Percentiles rank a stretch among this genome's conserved stretches.
phyloP scores from a whole-genome alignment of 768 basidiomycete genomes.

The Trametes punicea region DNA sequence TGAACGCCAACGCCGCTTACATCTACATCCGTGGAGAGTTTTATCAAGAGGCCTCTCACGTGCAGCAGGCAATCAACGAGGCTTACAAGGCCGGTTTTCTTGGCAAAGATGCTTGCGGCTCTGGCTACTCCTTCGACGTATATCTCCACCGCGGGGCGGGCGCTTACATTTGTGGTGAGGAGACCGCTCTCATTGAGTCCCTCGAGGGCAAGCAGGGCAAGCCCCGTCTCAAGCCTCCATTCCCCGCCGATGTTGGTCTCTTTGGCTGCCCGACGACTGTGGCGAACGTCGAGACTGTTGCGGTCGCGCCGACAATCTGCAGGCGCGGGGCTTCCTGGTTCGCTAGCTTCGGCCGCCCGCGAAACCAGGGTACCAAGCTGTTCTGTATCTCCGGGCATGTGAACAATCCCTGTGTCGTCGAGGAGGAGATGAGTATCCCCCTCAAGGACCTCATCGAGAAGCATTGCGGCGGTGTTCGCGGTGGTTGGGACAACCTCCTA shows the following conservation, averaged over 20 bases:
- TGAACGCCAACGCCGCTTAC: conserved; percentile 99
- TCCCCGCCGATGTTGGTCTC: conserved; percentile 96
- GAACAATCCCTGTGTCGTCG: conserved; percentile 96
- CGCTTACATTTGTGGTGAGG: conserved; percentile 98
- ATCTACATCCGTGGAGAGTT: conserved; percentile 99
- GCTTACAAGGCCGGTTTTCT: conserved; percentile 88
- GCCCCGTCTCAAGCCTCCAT: conserved; percentile 95
- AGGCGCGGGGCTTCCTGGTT: conserved; percentile 90
- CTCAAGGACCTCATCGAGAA: conserved; percentile 91
- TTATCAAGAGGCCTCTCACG: conserved; percentile 89
- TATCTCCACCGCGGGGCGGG: conserved; percentile 98
- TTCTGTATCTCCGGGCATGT: conserved; percentile 97
- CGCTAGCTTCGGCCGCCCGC: conserved; percentile 83
- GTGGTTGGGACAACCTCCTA: conserved; percentile 95
- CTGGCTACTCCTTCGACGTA: conserved; percentile 94
- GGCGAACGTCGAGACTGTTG: conserved; percentile 97
- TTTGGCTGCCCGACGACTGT: conserved; percentile 98
- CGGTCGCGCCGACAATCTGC: conserved; percentile 95
- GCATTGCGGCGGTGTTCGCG: conserved; percentile 92
- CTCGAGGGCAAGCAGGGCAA: conserved; percentile 99
- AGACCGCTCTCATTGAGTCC: conserved; percentile 96
- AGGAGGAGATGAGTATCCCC: conserved; percentile 99
- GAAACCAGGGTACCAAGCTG: conserved; percentile 96
- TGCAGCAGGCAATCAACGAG: conserved; percentile 93
- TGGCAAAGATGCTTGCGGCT: conserved; percentile 88